Evolutionary conservation across 148 eudicot species (phyloP).

Genomic region (Diospyros kaki): DNA sequence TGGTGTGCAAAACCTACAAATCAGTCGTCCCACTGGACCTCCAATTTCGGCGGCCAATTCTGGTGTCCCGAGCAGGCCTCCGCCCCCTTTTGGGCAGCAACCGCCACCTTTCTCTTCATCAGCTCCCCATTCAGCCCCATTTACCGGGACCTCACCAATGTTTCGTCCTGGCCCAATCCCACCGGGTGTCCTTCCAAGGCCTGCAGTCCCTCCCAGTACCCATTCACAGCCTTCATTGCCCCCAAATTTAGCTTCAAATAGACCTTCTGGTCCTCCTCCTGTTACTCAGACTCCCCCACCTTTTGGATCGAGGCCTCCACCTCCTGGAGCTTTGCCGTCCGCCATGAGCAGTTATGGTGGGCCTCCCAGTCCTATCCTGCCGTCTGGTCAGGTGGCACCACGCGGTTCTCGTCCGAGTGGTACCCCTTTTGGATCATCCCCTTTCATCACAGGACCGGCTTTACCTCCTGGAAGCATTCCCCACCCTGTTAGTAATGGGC

Average conservation of each 20-base stretch:
- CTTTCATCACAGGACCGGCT: slow-evolving; percentile 30
- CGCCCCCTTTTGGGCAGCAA: slow-evolving; percentile 52
- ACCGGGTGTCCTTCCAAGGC: slow-evolving; percentile 68
- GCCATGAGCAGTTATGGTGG: slow-evolving; percentile 27
- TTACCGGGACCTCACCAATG: slow-evolving; percentile 35
- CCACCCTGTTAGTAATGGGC: slow-evolving; percentile 55
- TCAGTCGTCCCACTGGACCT: slow-evolving; percentile 57
- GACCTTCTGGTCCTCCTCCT: slow-evolving; percentile 49
- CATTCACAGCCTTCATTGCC: slow-evolving; percentile 47
- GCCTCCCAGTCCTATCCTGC: slow-evolving; percentile 31
- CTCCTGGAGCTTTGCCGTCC: slow-evolving; percentile 33
- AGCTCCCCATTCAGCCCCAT: slow-evolving; percentile 34
- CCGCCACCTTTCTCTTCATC: slow-evolving; percentile 51
- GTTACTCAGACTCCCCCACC: slow-evolving; percentile 46
- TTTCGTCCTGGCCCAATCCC: slow-evolving; percentile 75
- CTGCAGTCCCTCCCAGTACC: slow-evolving; percentile 40
- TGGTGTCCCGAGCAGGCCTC: slow-evolving; percentile 41
- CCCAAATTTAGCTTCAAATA: slow-evolving; percentile 36
- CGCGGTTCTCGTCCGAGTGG: slow-evolving; percentile 48
- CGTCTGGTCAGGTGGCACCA: slow-evolving; percentile 30
- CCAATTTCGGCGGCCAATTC: slow-evolving; percentile 19
- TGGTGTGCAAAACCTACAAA: slow-evolving; percentile 63
- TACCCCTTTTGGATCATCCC: slow-evolving; percentile 47
- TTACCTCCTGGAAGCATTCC: slow-evolving; percentile 34
- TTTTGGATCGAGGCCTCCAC: slow-evolving; percentile 56